A percentile compares a stretch with the other conserved stretches of the same genome.
Conservation (phyloP, 75 land plant genomes). For the Adiantum capillusveneris region DNA sequence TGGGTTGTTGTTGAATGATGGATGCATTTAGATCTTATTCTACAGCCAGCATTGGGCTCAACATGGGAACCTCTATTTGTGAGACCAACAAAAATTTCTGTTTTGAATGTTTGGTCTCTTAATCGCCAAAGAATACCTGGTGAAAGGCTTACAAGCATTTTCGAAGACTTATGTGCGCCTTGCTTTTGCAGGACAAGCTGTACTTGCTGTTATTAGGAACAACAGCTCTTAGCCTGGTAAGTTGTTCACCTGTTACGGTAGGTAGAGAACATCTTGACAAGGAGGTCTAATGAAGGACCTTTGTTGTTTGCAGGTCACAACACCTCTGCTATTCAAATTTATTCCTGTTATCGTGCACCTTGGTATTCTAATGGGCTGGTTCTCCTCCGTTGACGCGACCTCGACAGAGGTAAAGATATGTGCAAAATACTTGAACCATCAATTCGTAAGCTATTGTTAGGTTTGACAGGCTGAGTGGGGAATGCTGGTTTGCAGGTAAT, state of each 20-base stretch:
- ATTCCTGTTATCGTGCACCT: slow-evolving; percentile 86
- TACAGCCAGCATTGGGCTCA: no score
- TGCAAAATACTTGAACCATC: not conserved
- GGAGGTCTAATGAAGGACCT: no score
- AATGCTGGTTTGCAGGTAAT: slow-evolving; percentile 1
- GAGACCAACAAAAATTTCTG: no score
- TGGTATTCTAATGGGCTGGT: slow-evolving; percentile 78
- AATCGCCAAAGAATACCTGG: no score
- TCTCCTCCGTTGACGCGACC: slow-evolving; percentile 51
- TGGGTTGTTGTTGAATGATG: no score
- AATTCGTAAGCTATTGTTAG: no score
- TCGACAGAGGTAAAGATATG: slow-evolving; percentile 44
- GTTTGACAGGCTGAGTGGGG: not conserved
- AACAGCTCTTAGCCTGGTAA: slow-evolving; percentile 93
- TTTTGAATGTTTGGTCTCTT: no score
- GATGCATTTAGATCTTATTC: no score
- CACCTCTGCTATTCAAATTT: slow-evolving; percentile 85
- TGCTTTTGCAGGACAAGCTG: slow-evolving; percentile 75
- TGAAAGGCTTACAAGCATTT: no score
- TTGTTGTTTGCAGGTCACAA: slow-evolving; percentile 61
- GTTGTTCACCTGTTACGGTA: not conserved
- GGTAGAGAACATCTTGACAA: no score
- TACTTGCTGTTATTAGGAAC: slow-evolving; percentile 93
- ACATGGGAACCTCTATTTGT: no score
- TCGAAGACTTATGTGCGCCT: no score